Base-by-base conservation (phyloP, 768 basidiomycete genomes). In the Gyrodon lividus region DNA sequence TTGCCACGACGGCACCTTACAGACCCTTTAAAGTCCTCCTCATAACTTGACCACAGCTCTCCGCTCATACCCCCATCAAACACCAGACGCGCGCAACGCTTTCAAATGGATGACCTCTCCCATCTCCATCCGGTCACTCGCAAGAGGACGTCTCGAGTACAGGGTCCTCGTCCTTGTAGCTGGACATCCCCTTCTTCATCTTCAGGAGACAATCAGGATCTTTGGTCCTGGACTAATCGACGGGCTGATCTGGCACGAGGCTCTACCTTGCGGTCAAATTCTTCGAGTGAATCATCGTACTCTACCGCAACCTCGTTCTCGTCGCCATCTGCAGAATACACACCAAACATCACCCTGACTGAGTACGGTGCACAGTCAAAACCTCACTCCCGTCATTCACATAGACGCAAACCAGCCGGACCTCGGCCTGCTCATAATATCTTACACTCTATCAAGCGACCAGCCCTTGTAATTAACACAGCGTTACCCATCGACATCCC, bases 121-220 rank as follows among this genome's bases (percentile, higher is more conserved):
- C 40, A 52, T 16, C 55, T 56, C 34, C 43, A 43, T 4, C 19
- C 53, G 2, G 43, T 55, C 16, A 20, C 23, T n/a, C 56, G 14
- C 14, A 48, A 55, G 43, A 63, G 17, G 24, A 48, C 57, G 12
- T 33, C 43, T 26, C 60, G 59, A 45, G 50, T 69, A 14, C 60
- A 55, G 44, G 67, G 67, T 20, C 67, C 69, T 17, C 67, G 67
- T 43, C 69, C 67, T 24, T 59, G 48, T 40, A 68, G 67, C 55
- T 65, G 60, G 60, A 17, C 53, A 19, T 48, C 61, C 9, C 41
- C 52, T 24, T 48, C 53, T 19, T 52, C 62, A 1, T 46, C 55
- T 26, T 44, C 6, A 7, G 54, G 42, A 3, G 65, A 56, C 6
- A 43, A 51, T 14, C 50, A 16, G 4, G 62, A 67, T 8, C 43